phyloP scores from a whole-genome alignment of 305 asterid genomes.

The Fraxinus sp. region DNA sequence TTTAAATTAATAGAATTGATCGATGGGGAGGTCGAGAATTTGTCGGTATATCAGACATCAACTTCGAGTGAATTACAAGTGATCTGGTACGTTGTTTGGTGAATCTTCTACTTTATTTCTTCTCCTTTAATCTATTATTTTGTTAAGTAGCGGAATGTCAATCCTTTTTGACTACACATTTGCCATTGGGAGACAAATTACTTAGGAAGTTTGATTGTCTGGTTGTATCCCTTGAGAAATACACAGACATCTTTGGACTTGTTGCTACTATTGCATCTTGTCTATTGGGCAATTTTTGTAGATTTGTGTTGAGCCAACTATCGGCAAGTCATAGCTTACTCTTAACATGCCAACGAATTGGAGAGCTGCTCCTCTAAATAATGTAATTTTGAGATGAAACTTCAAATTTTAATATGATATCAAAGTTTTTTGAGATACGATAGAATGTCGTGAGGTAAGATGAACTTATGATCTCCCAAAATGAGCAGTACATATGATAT shows the following conservation, averaged over 20 bases:
- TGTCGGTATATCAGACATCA: background rate
- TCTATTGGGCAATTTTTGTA: too few relatives aligned
- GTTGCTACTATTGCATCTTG: too few relatives aligned
- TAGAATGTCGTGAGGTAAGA: too few relatives aligned
- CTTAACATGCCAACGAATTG: too few relatives aligned
- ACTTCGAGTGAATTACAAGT: background rate
- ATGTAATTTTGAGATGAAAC: too few relatives aligned
- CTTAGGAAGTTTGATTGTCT: background rate
- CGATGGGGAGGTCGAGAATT: background rate
- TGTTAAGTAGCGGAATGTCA: background rate
- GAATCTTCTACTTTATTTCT: too few relatives aligned
- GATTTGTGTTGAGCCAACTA: too few relatives aligned
- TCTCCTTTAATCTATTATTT: background rate
- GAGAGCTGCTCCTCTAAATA: too few relatives aligned
- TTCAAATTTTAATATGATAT: background rate
- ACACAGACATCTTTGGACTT: too few relatives aligned
- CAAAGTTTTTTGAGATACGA: background rate
- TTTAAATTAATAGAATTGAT: background rate
- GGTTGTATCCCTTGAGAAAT: background rate
- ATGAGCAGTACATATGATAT: too few relatives aligned
- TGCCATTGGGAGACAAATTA: background rate
- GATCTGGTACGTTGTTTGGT: background rate
- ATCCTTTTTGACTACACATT: background rate
- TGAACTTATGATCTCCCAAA: too few relatives aligned
- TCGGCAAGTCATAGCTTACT: too few relatives aligned